Conservation (phyloP, 2,329 filamentous ascomycete genomes). For the Penicillium frequentans region DNA sequence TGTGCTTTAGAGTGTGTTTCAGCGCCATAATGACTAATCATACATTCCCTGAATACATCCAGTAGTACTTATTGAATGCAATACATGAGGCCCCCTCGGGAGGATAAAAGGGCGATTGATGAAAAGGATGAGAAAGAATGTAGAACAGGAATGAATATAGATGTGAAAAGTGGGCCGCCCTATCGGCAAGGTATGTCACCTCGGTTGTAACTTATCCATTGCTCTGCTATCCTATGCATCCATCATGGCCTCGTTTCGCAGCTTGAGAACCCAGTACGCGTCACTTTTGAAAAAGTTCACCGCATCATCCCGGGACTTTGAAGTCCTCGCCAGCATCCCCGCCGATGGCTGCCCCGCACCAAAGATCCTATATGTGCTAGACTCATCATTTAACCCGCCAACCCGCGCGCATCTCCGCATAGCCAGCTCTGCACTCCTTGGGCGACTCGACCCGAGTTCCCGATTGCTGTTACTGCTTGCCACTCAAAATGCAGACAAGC, state of each 20-base stretch:
- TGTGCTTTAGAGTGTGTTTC: too few species aligned
- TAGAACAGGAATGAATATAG: too few species aligned
- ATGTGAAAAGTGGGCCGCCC: too few species aligned
- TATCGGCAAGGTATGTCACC: too few species aligned
- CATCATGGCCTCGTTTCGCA: slow-evolving; percentile 24
- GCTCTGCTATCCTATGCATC: neutral
- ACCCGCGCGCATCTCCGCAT: slow-evolving; percentile 60
- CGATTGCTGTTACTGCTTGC: slow-evolving; percentile 61
- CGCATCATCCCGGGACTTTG: slow-evolving; percentile 37
- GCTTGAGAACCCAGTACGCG: slow-evolving; percentile 40
- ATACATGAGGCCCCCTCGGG: too few species aligned
- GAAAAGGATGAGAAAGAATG: too few species aligned
- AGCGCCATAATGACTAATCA: too few species aligned
- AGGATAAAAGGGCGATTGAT: too few species aligned
- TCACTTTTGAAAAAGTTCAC: slow-evolving; percentile 46
- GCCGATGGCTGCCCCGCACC: slow-evolving; percentile 16
- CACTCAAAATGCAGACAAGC: slow-evolving; percentile 66
- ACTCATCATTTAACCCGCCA: slow-evolving; percentile 67
- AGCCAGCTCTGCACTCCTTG: slow-evolving; percentile 53
- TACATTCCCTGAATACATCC: too few species aligned
- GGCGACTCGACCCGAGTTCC: slow-evolving; percentile 29
- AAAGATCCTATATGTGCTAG: slow-evolving; percentile 60
- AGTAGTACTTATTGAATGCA: too few species aligned
- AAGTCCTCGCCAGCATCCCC: slow-evolving; percentile 20
- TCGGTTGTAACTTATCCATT: too few species aligned